These are phyloP conservation scores for Cryphonectria naterciae DNA, from an alignment of 2,329 filamentous ascomycete genomes.

Conservation along the genomic window DNA sequence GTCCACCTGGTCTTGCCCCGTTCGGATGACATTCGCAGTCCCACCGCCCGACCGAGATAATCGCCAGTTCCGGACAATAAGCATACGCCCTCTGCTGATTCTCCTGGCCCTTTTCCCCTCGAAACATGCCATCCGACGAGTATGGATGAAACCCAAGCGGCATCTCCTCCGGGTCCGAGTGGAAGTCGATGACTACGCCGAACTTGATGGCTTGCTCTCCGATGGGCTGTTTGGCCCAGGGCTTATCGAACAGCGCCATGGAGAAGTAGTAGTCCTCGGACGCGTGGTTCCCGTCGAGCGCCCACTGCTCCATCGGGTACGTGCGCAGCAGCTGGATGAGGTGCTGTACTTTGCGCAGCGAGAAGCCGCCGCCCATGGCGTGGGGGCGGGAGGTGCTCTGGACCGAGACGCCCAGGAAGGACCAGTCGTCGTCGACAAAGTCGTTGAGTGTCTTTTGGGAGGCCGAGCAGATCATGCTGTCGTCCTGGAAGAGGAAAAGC, in stretches of 20 bases:
- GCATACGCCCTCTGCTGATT: conserved; percentile 15
- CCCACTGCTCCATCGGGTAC: conserved; percentile 43
- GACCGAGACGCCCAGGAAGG: conserved; percentile 13
- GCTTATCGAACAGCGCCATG: conserved; percentile 54
- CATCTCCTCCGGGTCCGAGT: conserved; percentile 10
- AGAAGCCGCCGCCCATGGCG: conserved; percentile 53
- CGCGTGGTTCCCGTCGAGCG: conserved; percentile 32
- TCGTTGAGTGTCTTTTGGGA: conserved; percentile 50
- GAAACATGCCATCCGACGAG: conserved; percentile 16
- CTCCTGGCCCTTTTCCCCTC: conserved; percentile 13
- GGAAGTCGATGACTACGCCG: conserved; percentile 2
- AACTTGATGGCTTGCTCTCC: conserved; percentile 16
- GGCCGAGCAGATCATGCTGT: conserved; percentile 61
- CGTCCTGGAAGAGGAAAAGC: conserved; percentile 59
- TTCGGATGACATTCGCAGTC: conserved; percentile 18
- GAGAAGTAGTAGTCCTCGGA: conserved; percentile 60
- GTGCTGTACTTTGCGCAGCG: conserved; percentile 54
- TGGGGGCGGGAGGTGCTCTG: neutral
- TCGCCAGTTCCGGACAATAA: conserved; percentile 16
- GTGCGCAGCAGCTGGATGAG: conserved; percentile 54
- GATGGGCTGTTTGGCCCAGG: conserved; percentile 49
- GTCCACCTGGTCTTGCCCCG: conserved; percentile 3
- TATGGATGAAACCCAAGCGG: conserved; percentile 21
- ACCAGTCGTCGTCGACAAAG: conserved; percentile 56
- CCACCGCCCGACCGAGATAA: conserved; percentile 11